Evolutionary conservation across 2,329 filamentous ascomycete genomes (phyloP), one percentile per base, ranked within the genome.

Genomic region (Calycina herbarum): DNA sequence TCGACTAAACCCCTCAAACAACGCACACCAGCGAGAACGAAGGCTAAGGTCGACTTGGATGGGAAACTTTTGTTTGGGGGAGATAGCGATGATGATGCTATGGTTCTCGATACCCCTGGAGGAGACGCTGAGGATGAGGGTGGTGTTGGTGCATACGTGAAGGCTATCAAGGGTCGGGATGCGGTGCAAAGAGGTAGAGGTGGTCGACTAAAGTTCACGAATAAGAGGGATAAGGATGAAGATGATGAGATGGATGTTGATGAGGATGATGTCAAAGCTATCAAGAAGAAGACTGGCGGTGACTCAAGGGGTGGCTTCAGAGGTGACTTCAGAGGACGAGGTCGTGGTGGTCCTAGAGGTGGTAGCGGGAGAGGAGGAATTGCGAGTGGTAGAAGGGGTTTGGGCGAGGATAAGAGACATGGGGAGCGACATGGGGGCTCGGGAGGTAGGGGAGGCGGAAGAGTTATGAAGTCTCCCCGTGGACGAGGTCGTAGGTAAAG

Each of bases 1-100:
- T 92, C 92, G 5, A 97, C 93, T 11, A 94, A 93, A 77, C 94
- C 94, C 3, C 79, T 85, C 64, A 89, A 87, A 76, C 78, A 85
- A 71, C 85, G 85, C 76, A 82, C 82, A 17, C 76, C 76, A 10
- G 73, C 70, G 54, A 80, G 75, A 63, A 79, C 78, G 11, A 91
- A 89, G 77, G 88, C 88, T 62, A 91, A 87, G 81, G 83, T 83
- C 15, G 88, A 95, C 73, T 78, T 89, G 59, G 92, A 96, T 75
- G 92, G 92, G 68, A 95, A 94, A 79, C 85, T 96, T 54, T 85
- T 96, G 70, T 83, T 96, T 62, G 89, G 88, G 72, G 81, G 80
- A 24, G 82, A 83, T 72, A 83, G 85, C 59, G 78, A 78, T 58
- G 80, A 83, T 56, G 82, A 80, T 65, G 85, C 85, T 71, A 90